Evolutionary conservation across 345 rosid species (phyloP).

Genomic region (Citrus trifoliata): DNA sequence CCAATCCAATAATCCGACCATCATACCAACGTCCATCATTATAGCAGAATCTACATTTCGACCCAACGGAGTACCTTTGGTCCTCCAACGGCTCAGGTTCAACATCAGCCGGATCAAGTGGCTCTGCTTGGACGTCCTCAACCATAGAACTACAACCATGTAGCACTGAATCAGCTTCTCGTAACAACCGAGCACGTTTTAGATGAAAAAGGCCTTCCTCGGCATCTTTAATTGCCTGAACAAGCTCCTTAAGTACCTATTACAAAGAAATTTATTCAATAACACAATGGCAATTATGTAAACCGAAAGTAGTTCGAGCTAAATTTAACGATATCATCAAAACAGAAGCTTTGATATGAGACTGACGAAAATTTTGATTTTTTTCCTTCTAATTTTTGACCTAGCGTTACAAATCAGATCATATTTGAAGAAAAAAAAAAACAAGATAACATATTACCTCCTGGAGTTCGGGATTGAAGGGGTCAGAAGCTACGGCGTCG

Average conservation of each 20-base stretch:
- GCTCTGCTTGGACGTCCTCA: conserved; percentile 49
- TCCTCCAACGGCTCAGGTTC: conserved; percentile 55
- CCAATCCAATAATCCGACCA: conserved; percentile 64
- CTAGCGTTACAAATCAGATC: not conserved
- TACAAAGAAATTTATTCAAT: conserved; percentile 3
- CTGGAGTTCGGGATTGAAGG: conserved; percentile 63
- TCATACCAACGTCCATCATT: conserved; percentile 90
- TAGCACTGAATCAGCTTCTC: conserved; percentile 55
- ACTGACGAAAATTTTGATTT: not conserved
- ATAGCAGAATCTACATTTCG: conserved; percentile 73
- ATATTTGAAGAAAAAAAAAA: not conserved
- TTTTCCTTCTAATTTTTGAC: not conserved
- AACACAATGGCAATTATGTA: not conserved
- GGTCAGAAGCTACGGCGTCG: conserved; percentile 70
- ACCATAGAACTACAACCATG: conserved; percentile 21
- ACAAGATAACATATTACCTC: conserved; percentile 34
- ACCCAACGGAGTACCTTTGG: conserved; percentile 46
- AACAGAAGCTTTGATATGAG: not conserved
- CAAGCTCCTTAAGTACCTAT: conserved; percentile 78
- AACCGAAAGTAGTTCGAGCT: not conserved
- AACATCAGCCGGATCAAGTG: conserved; percentile 38
- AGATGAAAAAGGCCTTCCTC: conserved; percentile 81
- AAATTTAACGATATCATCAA: not conserved
- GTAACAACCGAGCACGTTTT: conserved; percentile 68
- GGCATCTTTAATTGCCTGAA: conserved; percentile 58